These are phyloP conservation scores for Cyclotella kingstonii DNA, from an alignment of 108 stramenopile genomes.

Conservation along the genomic window DNA sequence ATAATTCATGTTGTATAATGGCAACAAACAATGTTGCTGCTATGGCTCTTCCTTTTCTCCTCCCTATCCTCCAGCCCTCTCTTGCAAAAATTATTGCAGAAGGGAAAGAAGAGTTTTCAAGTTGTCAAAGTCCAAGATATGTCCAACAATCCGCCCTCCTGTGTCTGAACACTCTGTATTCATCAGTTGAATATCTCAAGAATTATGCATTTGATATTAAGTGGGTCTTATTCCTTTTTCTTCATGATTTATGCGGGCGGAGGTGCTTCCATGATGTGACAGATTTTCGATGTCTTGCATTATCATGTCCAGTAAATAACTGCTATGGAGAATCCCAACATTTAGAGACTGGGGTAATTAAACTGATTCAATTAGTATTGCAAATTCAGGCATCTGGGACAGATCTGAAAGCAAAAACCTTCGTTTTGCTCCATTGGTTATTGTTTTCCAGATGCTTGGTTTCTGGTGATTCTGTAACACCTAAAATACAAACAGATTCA, in stretches of 20 bases:
- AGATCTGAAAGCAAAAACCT: slow-evolving; percentile 36
- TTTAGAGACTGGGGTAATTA: slow-evolving; percentile 25
- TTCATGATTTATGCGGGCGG: slow-evolving; percentile 32
- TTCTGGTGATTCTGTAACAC: slow-evolving; percentile 25
- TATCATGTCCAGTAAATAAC: slow-evolving; percentile 27
- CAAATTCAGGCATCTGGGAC: slow-evolving; percentile 19
- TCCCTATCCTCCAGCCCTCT: slow-evolving; percentile 18
- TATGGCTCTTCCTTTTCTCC: slow-evolving; percentile 57
- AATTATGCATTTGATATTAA: slow-evolving; percentile 24
- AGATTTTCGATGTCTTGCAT: slow-evolving; percentile 29
- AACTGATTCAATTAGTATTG: slow-evolving; percentile 19
- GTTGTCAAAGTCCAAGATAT: slow-evolving; percentile 12
- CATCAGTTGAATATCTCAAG: neutral
- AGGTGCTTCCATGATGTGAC: slow-evolving; percentile 37
- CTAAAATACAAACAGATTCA: slow-evolving; percentile 6
- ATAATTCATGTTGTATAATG: slow-evolving; percentile 36
- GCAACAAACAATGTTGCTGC: slow-evolving; percentile 52
- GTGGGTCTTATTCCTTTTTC: slow-evolving; percentile 18
- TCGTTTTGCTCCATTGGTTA: slow-evolving; percentile 49
- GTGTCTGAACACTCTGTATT: slow-evolving; percentile 23
- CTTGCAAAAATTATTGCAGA: slow-evolving; percentile 22
- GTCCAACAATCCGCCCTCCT: slow-evolving; percentile 32
- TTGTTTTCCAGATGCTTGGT: slow-evolving; percentile 53
- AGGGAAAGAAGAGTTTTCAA: slow-evolving; percentile 27
- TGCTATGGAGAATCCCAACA: slow-evolving; percentile 29